Conservation (phyloP, 2,329 filamentous ascomycete genomes). For the Diaporthe longicolla region DNA sequence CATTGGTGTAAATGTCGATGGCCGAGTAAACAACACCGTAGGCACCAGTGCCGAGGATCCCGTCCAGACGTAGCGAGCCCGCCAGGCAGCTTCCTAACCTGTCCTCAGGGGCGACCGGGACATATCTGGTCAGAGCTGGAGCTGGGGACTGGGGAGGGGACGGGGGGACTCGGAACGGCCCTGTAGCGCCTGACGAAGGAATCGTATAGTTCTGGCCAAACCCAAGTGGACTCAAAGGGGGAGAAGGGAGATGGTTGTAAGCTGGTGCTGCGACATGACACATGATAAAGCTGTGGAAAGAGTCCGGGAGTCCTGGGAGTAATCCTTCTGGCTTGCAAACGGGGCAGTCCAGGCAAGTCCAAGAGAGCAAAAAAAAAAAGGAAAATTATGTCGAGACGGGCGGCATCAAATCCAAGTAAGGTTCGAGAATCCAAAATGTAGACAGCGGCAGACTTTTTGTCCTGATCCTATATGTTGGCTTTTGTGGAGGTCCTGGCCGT, state of each 20-base stretch:
- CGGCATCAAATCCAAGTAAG: conserved; percentile 28
- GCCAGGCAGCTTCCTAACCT: conserved; percentile 88
- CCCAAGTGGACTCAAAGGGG: conserved; percentile 36
- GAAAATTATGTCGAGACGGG: conserved; percentile 36
- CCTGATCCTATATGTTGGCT: conserved; percentile 46
- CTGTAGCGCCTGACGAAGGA: conserved; percentile 14
- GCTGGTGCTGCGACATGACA: conserved; percentile 35
- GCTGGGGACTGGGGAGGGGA: conserved; percentile 31
- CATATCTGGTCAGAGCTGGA: conserved; percentile 58
- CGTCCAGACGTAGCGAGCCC: conserved; percentile 84
- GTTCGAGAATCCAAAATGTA: conserved; percentile 42
- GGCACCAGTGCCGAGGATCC: conserved; percentile 91
- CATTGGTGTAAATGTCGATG: conserved; percentile 83
- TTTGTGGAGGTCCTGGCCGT: conserved; percentile 44
- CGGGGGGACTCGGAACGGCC: conserved; percentile 22
- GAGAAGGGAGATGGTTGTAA: conserved; percentile 32
- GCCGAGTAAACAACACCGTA: conserved; percentile 97
- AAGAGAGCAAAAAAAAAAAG: conserved; percentile 26
- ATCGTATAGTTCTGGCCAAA: conserved; percentile 33
- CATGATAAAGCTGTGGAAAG: conserved; percentile 27
- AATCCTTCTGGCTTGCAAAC: conserved; percentile 32
- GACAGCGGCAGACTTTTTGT: conserved; percentile 45
- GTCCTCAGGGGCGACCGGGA: conserved; percentile 81
- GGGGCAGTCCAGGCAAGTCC: conserved; percentile 32
- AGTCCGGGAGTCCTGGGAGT: conserved; percentile 22